Conservation (phyloP, 331 rosid species). For the Pyrus hybrid region DNA sequence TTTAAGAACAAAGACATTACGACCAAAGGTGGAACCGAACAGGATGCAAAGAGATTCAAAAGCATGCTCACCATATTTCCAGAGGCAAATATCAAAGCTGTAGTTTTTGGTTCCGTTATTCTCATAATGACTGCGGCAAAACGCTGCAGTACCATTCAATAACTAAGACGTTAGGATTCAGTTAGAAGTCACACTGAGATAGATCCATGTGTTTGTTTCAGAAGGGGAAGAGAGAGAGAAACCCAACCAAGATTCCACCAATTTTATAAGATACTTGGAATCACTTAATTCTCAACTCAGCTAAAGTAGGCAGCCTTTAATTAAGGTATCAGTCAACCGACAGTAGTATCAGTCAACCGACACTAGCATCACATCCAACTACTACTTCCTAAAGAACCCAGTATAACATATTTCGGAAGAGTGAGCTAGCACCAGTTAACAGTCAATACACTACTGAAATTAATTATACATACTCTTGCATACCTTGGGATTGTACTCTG, state of each 20-base stretch:
- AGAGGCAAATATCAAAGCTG: constrained; percentile 91
- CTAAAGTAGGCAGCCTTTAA: too few species aligned
- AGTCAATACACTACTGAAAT: too few species aligned
- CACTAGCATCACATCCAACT: too few species aligned
- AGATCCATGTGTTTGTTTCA: too few species aligned
- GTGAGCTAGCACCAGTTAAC: neutral
- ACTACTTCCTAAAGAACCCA: too few species aligned
- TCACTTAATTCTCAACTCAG: too few species aligned
- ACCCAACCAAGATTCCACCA: too few species aligned
- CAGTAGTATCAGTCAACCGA: too few species aligned
- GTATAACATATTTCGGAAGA: neutral
- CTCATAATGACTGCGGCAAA: neutral
- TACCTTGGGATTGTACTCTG: constrained; percentile 97
- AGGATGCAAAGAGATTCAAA: neutral
- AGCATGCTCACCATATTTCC: constrained; percentile 70
- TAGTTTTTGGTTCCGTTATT: constrained; percentile 61
- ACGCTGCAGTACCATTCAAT: constrained; percentile 9
- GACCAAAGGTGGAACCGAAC: neutral
- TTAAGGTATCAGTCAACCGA: too few species aligned
- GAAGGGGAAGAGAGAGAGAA: too few species aligned
- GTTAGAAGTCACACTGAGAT: neutral
- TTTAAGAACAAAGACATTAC: neutral
- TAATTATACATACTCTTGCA: neutral
- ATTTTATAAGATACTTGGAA: too few species aligned
- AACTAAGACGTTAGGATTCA: neutral